phyloP scores from a whole-genome alignment of 495 filamentous ascomycete species.

The Aspergillus asperescens region DNA sequence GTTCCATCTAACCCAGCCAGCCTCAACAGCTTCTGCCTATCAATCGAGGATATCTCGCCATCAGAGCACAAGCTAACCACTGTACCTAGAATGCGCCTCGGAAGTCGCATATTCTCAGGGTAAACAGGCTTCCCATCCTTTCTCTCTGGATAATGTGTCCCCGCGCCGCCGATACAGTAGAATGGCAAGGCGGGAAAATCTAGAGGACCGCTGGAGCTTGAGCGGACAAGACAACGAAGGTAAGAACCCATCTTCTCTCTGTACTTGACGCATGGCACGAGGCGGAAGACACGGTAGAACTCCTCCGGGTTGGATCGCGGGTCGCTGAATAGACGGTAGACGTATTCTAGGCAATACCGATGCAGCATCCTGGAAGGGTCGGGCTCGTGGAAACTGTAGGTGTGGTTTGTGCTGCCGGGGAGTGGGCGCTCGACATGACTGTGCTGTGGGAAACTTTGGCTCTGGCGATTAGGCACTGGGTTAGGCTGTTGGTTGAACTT shows the following conservation, averaged over 20 bases:
- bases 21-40: slow-evolving; percentile 9
- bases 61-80: slow-evolving; percentile 13
- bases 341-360: slow-evolving; percentile 59
- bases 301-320: slow-evolving; percentile 43
- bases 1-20: slow-evolving; percentile 53
- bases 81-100: slow-evolving; percentile 17
- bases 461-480: too few species aligned
- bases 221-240: slow-evolving; percentile 28
- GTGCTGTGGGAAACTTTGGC: too few species aligned
- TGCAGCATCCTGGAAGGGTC: slow-evolving; percentile 65
- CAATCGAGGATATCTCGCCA: not conserved
- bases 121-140: slow-evolving; percentile 25
- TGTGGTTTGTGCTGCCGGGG: slow-evolving; percentile 1
- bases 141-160: slow-evolving; percentile 51
- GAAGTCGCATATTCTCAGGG: slow-evolving; percentile 26
- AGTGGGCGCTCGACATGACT: slow-evolving; percentile 11
- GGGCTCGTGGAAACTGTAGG: slow-evolving; percentile 46
- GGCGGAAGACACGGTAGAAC: slow-evolving; percentile 57
- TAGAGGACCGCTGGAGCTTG: slow-evolving; percentile 25
- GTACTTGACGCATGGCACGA: slow-evolving; percentile 53
- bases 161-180: slow-evolving; percentile 57
- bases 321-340: slow-evolving; percentile 51
- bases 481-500: too few species aligned
- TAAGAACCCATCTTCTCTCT: slow-evolving; percentile 42
- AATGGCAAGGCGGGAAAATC: slow-evolving; percentile 26